Conservation (phyloP, 2,329 filamentous ascomycete genomes). For the Claviceps pusilla region DNA sequence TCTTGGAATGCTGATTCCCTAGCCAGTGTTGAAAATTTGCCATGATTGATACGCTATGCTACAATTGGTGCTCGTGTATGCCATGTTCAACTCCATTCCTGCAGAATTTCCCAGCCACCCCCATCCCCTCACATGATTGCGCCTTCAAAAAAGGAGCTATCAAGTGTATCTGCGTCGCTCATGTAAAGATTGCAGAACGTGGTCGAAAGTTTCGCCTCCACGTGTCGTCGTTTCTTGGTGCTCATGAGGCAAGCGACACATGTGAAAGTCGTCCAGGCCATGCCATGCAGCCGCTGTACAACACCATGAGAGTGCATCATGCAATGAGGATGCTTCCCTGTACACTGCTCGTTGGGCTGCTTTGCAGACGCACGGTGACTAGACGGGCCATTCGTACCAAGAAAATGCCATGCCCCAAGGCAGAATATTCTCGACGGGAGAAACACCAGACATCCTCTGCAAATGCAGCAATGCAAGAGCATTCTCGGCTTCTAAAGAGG, state of each 20-base stretch:
- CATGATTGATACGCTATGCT: no score
- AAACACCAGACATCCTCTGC: background rate
- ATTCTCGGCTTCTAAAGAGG: background rate
- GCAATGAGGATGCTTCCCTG: background rate
- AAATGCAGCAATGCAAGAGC: background rate
- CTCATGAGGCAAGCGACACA: background rate
- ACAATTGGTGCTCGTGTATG: no score
- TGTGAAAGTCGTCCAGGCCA: background rate
- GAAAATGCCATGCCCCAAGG: background rate
- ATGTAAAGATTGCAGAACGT: no score
- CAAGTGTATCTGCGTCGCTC: no score
- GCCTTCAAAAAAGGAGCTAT: no score
- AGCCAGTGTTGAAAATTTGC: no score
- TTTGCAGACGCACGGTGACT: background rate
- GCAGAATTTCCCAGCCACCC: no score
- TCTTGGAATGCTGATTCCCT: no score
- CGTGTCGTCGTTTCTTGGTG: no score
- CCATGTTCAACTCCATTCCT: no score
- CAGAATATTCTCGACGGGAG: background rate
- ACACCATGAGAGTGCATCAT: background rate
- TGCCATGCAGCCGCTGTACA: background rate
- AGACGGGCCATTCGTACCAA: background rate
- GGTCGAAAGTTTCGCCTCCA: no score
- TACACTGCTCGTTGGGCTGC: background rate
- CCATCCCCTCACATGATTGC: no score